Percentiles rank a stretch among this genome's conserved stretches.
phyloP scores from a whole-genome alignment of 306 rosid genomes.

The Hippophae tibetana region DNA sequence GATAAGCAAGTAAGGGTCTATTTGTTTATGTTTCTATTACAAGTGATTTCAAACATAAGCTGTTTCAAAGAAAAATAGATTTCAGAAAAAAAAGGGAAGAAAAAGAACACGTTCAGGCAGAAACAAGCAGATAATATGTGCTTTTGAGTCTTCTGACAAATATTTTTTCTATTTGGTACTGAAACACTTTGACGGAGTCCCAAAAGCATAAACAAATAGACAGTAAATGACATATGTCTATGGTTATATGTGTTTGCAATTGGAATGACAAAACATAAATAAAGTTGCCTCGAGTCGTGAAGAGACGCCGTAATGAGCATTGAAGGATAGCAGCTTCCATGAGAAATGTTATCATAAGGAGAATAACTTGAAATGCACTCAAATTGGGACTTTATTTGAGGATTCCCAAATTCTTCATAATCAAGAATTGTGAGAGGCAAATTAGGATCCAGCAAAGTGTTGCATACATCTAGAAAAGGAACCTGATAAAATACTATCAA shows the following conservation, averaged over 20 bases:
- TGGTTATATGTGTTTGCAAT: not conserved
- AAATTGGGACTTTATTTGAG: constrained; percentile 40
- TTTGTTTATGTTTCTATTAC: no score
- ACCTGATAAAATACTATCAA: constrained; percentile 40
- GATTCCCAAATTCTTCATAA: constrained; percentile 91
- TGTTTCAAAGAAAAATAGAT: no score
- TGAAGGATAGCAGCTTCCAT: constrained; percentile 66
- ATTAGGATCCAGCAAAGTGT: constrained; percentile 77
- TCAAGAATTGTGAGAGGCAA: constrained; percentile 84
- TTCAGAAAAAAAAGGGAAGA: no score
- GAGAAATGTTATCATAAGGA: constrained; percentile 74
- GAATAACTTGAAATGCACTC: constrained; percentile 58
- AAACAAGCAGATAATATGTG: no score
- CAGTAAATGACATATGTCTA: not conserved
- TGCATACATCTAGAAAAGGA: constrained; percentile 91
- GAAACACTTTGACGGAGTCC: not conserved
- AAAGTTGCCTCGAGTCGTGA: constrained; percentile 67
- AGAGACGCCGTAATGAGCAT: constrained; percentile 68
- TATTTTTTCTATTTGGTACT: no score
- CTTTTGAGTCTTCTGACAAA: no score
- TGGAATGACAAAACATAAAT: constrained; percentile 4
- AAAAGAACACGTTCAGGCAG: no score
- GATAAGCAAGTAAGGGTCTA: no score
- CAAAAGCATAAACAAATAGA: not conserved
- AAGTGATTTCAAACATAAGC: no score